A percentile compares a stretch with the other conserved stretches of the same genome.
Evolutionary conservation across 2,329 filamentous ascomycete genomes (phyloP).

Genomic region (Pseudopyricularia javanii): DNA sequence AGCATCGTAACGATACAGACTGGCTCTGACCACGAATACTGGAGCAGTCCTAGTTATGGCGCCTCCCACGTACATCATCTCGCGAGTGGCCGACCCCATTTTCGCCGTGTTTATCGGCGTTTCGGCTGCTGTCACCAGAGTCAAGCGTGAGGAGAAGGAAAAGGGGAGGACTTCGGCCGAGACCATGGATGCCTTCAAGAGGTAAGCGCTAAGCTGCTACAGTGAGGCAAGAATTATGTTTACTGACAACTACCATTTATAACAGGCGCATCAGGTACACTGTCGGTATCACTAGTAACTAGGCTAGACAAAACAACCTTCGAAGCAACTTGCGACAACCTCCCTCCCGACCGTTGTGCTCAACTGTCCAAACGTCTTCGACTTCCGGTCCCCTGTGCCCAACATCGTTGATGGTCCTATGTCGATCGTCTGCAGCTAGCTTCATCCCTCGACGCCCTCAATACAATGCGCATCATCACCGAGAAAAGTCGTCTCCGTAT

Average conservation of each 20-base stretch:
- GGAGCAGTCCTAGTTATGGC: slow-evolving; percentile 24
- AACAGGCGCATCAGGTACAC: background rate
- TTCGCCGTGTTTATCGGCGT: slow-evolving; percentile 46
- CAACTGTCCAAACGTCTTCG: background rate
- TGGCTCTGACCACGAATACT: background rate
- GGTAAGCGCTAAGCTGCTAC: slow-evolving; percentile 16
- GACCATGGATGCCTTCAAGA: slow-evolving; percentile 33
- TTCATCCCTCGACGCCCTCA: background rate
- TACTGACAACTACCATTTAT: background rate
- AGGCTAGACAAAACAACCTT: background rate
- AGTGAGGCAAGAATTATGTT: background rate
- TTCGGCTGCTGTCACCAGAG: slow-evolving; percentile 40
- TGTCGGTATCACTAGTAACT: background rate
- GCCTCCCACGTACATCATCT: slow-evolving; percentile 46
- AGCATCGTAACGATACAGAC: background rate
- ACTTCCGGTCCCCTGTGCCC: background rate
- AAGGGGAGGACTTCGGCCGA: slow-evolving; percentile 40
- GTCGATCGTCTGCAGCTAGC: background rate
- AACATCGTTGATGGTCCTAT: background rate
- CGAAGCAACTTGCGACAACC: background rate
- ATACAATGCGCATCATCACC: background rate
- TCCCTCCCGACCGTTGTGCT: background rate
- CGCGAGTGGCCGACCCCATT: slow-evolving; percentile 43
- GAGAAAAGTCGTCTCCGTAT: slow-evolving; percentile 26
- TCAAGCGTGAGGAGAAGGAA: slow-evolving; percentile 47